These are phyloP conservation scores for Ascochyta rabiei DNA, from an alignment of 2,329 filamentous ascomycete species.

Conservation along the genomic window DNA sequence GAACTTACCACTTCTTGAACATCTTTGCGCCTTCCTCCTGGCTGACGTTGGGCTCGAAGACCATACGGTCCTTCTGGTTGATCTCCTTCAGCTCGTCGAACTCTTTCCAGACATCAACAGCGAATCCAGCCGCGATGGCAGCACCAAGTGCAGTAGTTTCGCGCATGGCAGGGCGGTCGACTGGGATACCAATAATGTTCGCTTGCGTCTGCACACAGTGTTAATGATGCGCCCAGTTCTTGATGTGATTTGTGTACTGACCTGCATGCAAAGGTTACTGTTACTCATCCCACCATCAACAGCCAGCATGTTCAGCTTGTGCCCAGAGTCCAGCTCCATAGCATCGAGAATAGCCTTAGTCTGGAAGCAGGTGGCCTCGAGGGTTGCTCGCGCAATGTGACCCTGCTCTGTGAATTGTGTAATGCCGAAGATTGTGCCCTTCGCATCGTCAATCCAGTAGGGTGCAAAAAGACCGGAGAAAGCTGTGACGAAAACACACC, in stretches of 20 bases:
- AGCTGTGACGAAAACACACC: conserved; percentile 84
- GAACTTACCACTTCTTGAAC: conserved; percentile 67
- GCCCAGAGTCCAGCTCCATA: conserved; percentile 85
- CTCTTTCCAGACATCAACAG: conserved; percentile 76
- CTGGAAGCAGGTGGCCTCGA: conserved; percentile 92
- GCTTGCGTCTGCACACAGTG: conserved; percentile 69
- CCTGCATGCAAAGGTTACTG: conserved; percentile 85
- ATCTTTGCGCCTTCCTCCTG: conserved; percentile 64
- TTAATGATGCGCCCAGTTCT: conserved; percentile 21
- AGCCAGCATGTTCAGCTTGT: conserved; percentile 74
- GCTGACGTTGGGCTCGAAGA: conserved; percentile 71
- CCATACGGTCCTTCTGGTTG: conserved; percentile 70
- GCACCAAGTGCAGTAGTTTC: conserved; percentile 90
- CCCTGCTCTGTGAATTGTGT: conserved; percentile 84
- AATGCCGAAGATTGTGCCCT: conserved; percentile 82
- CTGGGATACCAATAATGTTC: conserved; percentile 81
- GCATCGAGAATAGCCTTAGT: conserved; percentile 90
- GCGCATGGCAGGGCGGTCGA: conserved; percentile 84
- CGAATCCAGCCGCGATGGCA: conserved; percentile 87
- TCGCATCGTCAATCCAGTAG: conserved; percentile 93
- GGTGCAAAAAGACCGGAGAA: conserved; percentile 91
- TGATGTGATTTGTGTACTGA: conserved; percentile 29
- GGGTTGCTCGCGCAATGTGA: conserved; percentile 85
- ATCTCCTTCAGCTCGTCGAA: conserved; percentile 76
- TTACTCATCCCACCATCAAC: conserved; percentile 92